These are phyloP conservation scores for Hyphopichia pseudoburtonii DNA, from an alignment of 1,139 yeast species.

Conservation along the genomic window DNA sequence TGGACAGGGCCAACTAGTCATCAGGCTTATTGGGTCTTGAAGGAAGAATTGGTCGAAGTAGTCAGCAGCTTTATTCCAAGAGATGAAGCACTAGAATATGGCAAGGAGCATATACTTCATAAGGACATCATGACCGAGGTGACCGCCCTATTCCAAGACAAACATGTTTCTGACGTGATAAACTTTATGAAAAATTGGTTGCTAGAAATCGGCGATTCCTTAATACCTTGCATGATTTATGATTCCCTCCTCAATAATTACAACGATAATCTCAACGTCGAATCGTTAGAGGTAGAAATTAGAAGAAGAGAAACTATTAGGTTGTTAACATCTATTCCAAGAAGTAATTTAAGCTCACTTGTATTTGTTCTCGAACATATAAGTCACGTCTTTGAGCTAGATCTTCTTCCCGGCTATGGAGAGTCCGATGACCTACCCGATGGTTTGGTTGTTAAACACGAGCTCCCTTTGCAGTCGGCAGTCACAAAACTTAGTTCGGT, in stretches of 20 bases:
- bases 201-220: conserved; percentile 42
- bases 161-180: conserved; percentile 15
- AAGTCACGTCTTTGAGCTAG: conserved; percentile 23
- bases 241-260: conserved; percentile 34
- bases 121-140: conserved; percentile 22
- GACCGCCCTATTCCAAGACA: conserved; percentile 14
- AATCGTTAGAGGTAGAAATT: conserved; percentile 2
- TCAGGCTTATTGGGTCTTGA: conserved; percentile 35
- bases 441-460: background rate
- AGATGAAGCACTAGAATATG: conserved; percentile 11
- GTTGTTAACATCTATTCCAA: conserved; percentile 34
- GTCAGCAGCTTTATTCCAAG: conserved; percentile 21
- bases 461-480: conserved; percentile 1
- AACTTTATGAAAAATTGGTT: conserved; percentile 44
- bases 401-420: conserved; percentile 28
- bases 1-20: conserved; percentile 39
- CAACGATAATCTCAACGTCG: conserved; percentile 8
- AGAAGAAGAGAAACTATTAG: conserved; percentile 22
- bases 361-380: conserved; percentile 40
- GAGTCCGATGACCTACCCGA: conserved; percentile 20
- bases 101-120: conserved; percentile 23
- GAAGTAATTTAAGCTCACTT: conserved; percentile 43
- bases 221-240: conserved; percentile 44
- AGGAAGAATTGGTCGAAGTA: conserved; percentile 27
- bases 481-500: conserved; percentile 30